phyloP scores from a whole-genome alignment of 1,284 basidiomycete species.

The Cerioporus squamosus region DNA sequence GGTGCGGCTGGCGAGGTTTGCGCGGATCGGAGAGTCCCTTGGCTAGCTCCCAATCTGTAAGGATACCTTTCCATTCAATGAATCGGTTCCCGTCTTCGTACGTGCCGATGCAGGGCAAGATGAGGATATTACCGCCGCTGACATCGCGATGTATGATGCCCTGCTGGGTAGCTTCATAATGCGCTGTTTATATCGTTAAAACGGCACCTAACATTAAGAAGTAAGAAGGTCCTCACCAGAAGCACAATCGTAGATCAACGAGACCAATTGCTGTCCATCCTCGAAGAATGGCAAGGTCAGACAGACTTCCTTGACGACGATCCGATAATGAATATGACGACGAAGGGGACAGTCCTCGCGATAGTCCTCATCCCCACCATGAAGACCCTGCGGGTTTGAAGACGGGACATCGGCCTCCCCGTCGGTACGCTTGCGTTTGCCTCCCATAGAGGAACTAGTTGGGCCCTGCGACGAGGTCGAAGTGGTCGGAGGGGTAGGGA shows the following conservation, averaged over 20 bases:
- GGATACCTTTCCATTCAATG: background rate
- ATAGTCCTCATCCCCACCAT: too few relatives aligned
- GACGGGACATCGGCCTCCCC: too few relatives aligned
- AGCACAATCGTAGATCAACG: background rate
- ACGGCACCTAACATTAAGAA: background rate
- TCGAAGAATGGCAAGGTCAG: background rate
- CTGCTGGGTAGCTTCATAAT: background rate
- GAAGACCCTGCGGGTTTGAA: too few relatives aligned
- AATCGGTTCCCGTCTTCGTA: background rate
- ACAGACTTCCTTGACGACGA: background rate
- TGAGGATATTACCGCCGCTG: slow-evolving; percentile 10
- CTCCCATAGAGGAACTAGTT: too few relatives aligned
- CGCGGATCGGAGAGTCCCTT: background rate
- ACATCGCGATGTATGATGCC: slow-evolving; percentile 10
- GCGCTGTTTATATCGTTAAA: background rate
- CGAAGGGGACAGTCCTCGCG: background rate
- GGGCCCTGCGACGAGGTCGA: too few relatives aligned
- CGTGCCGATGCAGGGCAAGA: background rate
- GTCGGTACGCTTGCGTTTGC: too few relatives aligned
- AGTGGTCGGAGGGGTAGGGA: too few relatives aligned
- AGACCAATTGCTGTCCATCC: background rate
- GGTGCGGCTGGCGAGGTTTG: background rate
- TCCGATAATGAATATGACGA: background rate
- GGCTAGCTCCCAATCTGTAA: slow-evolving; percentile 17
- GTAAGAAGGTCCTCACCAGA: background rate